Percentiles rank a stretch among this genome's conserved stretches.
Evolutionary conservation across 768 basidiomycete genomes (phyloP).

Genomic region (Hydnum rufescens): DNA sequence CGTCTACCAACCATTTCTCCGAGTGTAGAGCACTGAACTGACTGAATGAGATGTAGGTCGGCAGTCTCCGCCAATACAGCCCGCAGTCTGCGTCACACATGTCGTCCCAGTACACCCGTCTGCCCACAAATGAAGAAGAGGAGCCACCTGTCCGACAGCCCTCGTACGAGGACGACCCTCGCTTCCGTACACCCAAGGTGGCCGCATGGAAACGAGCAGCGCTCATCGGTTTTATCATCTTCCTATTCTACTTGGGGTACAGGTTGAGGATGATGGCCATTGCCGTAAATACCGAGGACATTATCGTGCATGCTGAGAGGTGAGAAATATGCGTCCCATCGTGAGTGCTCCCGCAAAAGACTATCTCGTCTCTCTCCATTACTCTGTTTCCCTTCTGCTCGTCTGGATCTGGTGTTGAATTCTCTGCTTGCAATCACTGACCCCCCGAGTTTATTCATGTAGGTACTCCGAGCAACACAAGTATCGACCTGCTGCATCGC

Average conservation of each 20-base stretch:
- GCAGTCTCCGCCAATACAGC: too few relatives aligned
- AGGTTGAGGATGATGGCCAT: not conserved
- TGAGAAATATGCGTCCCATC: not conserved
- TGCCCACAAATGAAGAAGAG: not conserved
- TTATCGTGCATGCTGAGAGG: not conserved
- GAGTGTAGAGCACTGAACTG: too few relatives aligned
- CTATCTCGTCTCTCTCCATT: too few relatives aligned
- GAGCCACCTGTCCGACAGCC: not conserved
- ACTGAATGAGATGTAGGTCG: too few relatives aligned
- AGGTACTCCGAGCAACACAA: constrained; percentile 74
- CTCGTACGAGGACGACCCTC: not conserved
- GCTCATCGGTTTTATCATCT: not conserved
- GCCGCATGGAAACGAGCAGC: not conserved
- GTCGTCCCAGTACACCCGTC: not conserved
- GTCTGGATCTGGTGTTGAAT: not conserved
- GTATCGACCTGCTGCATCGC: constrained; percentile 69
- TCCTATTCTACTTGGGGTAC: not conserved
- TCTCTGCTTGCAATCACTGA: not conserved
- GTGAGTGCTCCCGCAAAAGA: too few relatives aligned
- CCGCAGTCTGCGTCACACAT: too few relatives aligned
- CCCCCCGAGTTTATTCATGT: not conserved
- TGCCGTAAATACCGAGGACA: not conserved
- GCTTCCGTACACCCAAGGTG: not conserved
- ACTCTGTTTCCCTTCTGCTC: too few relatives aligned
- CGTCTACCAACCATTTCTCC: too few relatives aligned